Conservation (phyloP, 2,329 filamentous ascomycete genomes). For the Arthroderma uncinatum region DNA sequence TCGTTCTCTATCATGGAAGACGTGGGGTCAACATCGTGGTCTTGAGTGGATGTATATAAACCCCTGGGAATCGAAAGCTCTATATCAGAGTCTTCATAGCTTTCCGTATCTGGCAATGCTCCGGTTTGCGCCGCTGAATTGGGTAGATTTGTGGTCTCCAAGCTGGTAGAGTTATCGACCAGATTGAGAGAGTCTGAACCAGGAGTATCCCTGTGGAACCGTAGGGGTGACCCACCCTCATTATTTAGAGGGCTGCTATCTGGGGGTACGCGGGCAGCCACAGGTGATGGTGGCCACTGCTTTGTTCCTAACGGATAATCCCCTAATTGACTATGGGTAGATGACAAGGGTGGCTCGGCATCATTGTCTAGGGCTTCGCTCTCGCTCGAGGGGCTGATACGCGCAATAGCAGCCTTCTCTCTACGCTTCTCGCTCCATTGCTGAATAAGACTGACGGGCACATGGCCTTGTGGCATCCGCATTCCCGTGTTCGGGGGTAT, state of each 20-base stretch:
- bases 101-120: neutral
- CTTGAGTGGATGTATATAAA: conserved; percentile 10
- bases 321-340: neutral
- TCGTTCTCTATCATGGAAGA: neutral
- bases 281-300: neutral
- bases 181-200: neutral
- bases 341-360: neutral
- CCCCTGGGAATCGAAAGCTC: conserved; percentile 9
- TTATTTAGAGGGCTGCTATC: neutral
- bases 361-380: neutral
- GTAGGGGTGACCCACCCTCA: neutral
- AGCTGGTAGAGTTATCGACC: neutral
- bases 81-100: conserved; percentile 7
- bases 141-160: too few relatives aligned
- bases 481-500: conserved; percentile 26
- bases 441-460: conserved; percentile 26
- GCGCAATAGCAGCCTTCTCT: neutral
- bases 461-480: conserved; percentile 22
- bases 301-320: neutral
- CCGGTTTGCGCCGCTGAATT: neutral
- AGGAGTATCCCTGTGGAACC: neutral
- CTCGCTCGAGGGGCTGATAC: neutral
- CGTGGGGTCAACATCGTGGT: neutral
- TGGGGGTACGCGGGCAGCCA: neutral
- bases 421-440: conserved; percentile 20